Evolutionary conservation across 2,329 filamentous ascomycete species (phyloP).

Genomic region (Penicillium expansum): DNA sequence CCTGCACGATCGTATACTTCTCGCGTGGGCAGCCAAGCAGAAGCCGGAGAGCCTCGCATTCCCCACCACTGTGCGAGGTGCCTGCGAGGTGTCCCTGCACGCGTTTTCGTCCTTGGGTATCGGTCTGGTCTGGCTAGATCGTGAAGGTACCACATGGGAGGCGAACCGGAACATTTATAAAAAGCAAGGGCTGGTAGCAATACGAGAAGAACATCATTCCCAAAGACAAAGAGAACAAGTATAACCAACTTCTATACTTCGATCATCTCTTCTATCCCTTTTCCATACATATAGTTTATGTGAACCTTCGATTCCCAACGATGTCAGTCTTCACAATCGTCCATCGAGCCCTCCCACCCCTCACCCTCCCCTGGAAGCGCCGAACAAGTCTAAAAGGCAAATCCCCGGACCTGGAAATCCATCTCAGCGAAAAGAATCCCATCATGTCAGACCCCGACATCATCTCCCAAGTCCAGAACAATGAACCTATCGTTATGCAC

Average conservation of each 20-base stretch:
- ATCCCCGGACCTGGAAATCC: conserved; percentile 10
- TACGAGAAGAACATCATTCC: not conserved
- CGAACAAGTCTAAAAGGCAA: conserved; percentile 17
- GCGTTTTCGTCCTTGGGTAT: conserved; percentile 17
- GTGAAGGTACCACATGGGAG: conserved; percentile 8
- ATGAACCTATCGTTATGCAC: conserved; percentile 10
- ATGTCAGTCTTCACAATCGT: conserved; percentile 24
- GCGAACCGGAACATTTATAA: conserved; percentile 7
- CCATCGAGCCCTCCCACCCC: conserved; percentile 21
- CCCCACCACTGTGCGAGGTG: conserved; percentile 21
- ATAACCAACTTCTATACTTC: not conserved
- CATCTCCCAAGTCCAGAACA: not conserved
- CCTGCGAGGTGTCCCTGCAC: conserved; percentile 19
- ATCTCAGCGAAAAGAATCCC: not conserved
- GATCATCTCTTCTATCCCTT: not conserved
- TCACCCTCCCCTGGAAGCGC: conserved; percentile 19
- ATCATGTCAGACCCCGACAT: not conserved
- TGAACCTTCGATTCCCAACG: not conserved
- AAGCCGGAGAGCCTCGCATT: conserved; percentile 13
- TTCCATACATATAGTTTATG: not conserved
- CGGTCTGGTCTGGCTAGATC: conserved; percentile 9
- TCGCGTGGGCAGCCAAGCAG: conserved; percentile 23
- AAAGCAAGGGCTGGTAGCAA: not conserved
- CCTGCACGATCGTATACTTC: conserved; percentile 14
- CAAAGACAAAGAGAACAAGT: not conserved